Evolutionary conservation across 768 basidiomycete species (phyloP), one percentile per base, ranked within the genome.

Genomic region (Mrakia blollopis): DNA sequence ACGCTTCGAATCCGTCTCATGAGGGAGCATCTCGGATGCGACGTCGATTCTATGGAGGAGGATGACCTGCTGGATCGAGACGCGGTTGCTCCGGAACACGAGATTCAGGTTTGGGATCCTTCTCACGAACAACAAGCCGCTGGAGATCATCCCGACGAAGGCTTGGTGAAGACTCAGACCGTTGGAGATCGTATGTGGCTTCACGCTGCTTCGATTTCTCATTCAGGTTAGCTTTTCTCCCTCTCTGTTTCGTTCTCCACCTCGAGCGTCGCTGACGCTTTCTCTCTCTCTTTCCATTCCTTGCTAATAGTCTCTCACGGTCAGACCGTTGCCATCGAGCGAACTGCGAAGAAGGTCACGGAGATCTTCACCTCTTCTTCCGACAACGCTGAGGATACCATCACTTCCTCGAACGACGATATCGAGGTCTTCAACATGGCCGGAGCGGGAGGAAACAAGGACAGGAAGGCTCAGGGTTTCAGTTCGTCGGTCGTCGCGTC

Each of bases 1-100:
- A 91, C 92, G 4, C 87, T 99, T 16, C 91, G 97, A 9, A 87
- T 98, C 65, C 89, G 96, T 25, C 86, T 99, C 78, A 99, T 99
- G 97, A 88, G 92, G 79, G 97, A 99, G 82, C 97, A 99, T 82
- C 86, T 97, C 77, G 97, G 97, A 3, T 87, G 98, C 75, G 94
- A 99, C 82, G 94, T 98, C 41, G 97, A 99, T 82, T 87, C 89
- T 2, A 85, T 97, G 80, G 88, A 89, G 62, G 91, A 94, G 79
- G 91, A 91, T 72, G 89, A 92, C 72, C 83, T 90, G 28, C 88
- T 87, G 86, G 83, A 85, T 1, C 83, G 85, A 30, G 86, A 89
- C 10, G 87, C 90, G 21, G 82, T 86, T 11, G 86, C 86, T 73
- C 81, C 86, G 4, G 86, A 87, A 73, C 82, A 87, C 79, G 86